A percentile compares a stretch with the other conserved stretches of the same genome.
Conservation (phyloP, 2,329 filamentous ascomycete genomes). For the Penicillium corylophilum region DNA sequence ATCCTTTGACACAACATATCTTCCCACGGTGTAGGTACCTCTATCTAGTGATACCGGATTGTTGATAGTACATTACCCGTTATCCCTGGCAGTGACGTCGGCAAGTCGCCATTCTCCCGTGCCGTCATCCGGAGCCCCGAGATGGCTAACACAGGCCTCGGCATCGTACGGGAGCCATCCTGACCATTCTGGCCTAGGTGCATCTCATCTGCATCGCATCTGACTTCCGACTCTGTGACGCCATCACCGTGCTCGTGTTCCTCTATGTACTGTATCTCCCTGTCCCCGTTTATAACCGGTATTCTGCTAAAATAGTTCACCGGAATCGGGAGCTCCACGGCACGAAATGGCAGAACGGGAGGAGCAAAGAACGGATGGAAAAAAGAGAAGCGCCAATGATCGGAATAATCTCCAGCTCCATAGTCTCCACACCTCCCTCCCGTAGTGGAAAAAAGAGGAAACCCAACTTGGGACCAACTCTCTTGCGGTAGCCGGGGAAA, state of each 20-base stretch:
- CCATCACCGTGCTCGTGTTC: neutral
- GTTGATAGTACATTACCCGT: neutral
- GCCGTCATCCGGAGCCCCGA: slow-evolving; percentile 24
- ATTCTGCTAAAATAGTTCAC: slow-evolving; percentile 24
- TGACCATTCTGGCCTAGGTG: neutral
- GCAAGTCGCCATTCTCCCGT: slow-evolving; percentile 26
- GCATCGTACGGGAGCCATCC: slow-evolving; percentile 6
- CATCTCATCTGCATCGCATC: neutral
- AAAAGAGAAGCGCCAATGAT: neutral
- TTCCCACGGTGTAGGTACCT: too few relatives aligned
- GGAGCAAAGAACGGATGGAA: neutral
- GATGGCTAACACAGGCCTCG: slow-evolving; percentile 10
- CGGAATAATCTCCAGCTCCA: neutral
- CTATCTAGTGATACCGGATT: too few relatives aligned
- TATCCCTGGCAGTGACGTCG: slow-evolving; percentile 31
- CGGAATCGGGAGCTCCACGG: slow-evolving; percentile 19
- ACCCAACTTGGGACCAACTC: neutral
- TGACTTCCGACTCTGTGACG: neutral
- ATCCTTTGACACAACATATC: too few relatives aligned
- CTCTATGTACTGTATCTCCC: neutral
- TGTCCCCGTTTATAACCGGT: slow-evolving; percentile 16
- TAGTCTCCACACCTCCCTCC: neutral
- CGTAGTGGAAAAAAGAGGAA: neutral
- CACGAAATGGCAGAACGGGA: slow-evolving; percentile 6
- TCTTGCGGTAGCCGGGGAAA: slow-evolving; percentile 3